Evolutionary conservation across 106 monocot genomes (phyloP), one percentile per base, ranked within the genome.

Genomic region (Dendrobium catenatum): DNA sequence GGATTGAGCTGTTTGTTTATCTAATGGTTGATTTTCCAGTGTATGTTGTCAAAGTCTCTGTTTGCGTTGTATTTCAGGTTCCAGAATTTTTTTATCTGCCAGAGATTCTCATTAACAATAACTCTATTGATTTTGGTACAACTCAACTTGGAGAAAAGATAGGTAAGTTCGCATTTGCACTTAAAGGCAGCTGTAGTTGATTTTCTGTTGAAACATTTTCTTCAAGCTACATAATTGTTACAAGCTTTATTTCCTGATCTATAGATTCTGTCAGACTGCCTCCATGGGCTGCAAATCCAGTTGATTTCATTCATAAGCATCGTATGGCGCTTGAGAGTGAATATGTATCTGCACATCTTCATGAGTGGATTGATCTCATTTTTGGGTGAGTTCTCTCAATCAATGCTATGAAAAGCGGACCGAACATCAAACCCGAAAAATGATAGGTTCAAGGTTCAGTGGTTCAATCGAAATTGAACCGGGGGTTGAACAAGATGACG

Each of bases 281-380:
- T 85, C 87, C 91, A 74, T 99, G 99, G 99, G 91, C 99, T 80
- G 83, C 86, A 22, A 90, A 78, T 79, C 89, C 95, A 80, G 87
- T 95, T 79, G 99, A 99, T 89, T 99, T 99, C 82, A 90, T 99
- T 77, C 91, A 95, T 86, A 99, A 99, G 80, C 99, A 99, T 89
- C 88, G 89, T 4, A 89, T 86, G 81, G 99, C 99, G 51, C 95
- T 99, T 87, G 99, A 99, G 85, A 95, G 99, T 82, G 99, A 99
- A 80, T 89, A 99, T 81, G 91, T 89, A 48, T 99, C 99, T 81
- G 89, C 89, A 58, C 99, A 99, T 91, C 85, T 99, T 79, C 91
- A 99, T 88, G 99, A 99, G 78, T 99, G 99, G 99, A 95, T 99
- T 61, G 99, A 99, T 77, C 89, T 99, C 49, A 91, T 99, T 86